Evolutionary conservation across 805 yeast species (phyloP), one percentile per base, ranked within the genome.

Genomic region (Isabelozyma heimii): DNA sequence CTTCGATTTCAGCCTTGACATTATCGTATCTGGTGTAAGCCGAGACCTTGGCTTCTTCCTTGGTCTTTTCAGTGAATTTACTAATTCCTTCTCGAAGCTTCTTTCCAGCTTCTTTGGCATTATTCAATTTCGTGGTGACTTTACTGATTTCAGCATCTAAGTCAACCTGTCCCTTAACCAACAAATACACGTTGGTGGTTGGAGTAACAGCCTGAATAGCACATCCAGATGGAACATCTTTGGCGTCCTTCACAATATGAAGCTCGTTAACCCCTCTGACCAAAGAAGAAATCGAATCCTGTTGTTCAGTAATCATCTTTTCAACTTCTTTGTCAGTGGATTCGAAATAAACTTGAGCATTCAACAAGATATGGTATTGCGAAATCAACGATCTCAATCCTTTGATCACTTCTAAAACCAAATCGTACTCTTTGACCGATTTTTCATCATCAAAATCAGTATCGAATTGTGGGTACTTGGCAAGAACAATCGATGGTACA

Each of bases 81-180:
- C 84, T 76, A 57, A 89, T 82, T 44, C 85, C 79, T 72, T 90
- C 92, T 56, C 84, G 82, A 52, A 89, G 77, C 61, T 81, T 79
- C 53, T 76, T 78, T 62, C 81, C 79, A 53, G 81, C 72, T 59
- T 81, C 84, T 57, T 73, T 68, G 41, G 85, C 81, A 68, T 85
- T 87, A 51, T 69, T 79, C 60, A 91, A 77, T 75, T 88, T 92
- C 79, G 82, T 83, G 61, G 76, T 69, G 37, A 91, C 94, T 79
- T 92, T 94, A 58, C 76, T 64, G 60, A 94, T 88, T 74, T 94
- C 98, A 48, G 87, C 87, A 61, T 91, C 97, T 58, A 91, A 81
- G 68, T 92, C 97, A 57, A 94, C 84, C 65, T 87, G 91, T 47
- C 98, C 99, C 78, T 90, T 91, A 49, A 92, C 97, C 66, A 94